Conservation (phyloP, 2,329 filamentous ascomycete genomes). For the Zymoseptoria crescenta region DNA sequence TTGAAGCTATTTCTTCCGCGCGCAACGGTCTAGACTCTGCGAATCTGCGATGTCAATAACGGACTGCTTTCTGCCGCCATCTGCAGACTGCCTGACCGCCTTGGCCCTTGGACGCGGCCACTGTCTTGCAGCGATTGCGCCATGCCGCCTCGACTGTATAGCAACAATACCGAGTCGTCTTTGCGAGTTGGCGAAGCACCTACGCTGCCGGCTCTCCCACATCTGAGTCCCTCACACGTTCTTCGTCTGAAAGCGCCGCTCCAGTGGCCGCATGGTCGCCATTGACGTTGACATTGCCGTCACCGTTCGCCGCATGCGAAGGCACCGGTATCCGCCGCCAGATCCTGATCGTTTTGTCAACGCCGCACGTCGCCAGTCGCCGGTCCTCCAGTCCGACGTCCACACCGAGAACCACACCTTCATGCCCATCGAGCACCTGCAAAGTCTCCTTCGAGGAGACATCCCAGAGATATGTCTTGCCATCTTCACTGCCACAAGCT, state of each 20-base stretch:
- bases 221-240: background rate
- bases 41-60: too few species aligned
- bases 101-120: too few species aligned
- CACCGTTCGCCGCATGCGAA: conserved; percentile 1
- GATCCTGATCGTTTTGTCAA: conserved; percentile 55
- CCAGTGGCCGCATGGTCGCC: background rate
- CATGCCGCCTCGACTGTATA: too few species aligned
- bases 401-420: conserved; percentile 52
- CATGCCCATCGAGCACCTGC: conserved; percentile 54
- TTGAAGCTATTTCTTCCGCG: too few species aligned
- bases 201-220: background rate
- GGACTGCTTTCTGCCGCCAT: too few species aligned
- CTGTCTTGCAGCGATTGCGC: background rate
- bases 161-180: background rate
- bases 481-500: conserved; percentile 80
- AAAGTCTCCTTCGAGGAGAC: conserved; percentile 76
- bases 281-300: background rate
- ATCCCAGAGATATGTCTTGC: conserved; percentile 81
- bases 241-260: background rate
- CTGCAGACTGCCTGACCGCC: too few species aligned
- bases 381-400: conserved; percentile 49
- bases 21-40: too few species aligned
- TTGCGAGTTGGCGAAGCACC: background rate
- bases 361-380: conserved; percentile 53
- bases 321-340: conserved; percentile 41